Base-by-base conservation (phyloP, 495 filamentous ascomycete species). In the Xylaria telfairii region DNA sequence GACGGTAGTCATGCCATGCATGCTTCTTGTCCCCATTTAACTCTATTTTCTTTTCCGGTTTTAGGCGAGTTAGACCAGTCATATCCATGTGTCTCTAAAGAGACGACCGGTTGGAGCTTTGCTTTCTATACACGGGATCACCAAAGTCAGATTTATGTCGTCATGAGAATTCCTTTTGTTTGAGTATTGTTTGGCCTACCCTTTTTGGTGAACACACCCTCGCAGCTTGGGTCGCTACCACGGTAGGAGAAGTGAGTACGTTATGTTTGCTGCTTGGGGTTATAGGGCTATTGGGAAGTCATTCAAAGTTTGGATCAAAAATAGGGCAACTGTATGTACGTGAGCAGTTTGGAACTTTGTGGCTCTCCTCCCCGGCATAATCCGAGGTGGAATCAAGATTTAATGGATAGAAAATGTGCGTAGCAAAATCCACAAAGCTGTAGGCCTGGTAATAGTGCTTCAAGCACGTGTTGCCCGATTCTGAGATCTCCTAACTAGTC, bases 351-450 rank as follows among this genome's bases (percentile, higher is more conserved):
- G n/a, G 34, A 39, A 8, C 19, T 21, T 54, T 26, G 32, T 37
- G 26, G 44, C 34, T 66, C 47, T 66, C 28, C n/a, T 10, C 64
- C 19, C 28, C 13, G 13, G 1, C n/a, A 24, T 28, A n/a, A 21
- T 12, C 24, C 4, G 8, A 32, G 19, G n/a, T 47, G n/a, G 32
- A 53, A 54, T 4, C 24, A 53, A 7, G 21, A 34, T 5, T 66
- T 66, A 54, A 66, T 66, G n/a, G 64, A 49, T 51, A 54, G 4
- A 42, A n/a, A 41, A 28, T 34, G 64, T 66, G 41, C 1, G 64
- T 19, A 66, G 30, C 21, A 10, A 21, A 51, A 51, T 51, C 51
- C 28, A 32, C 62, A 4, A 12, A 30, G 32, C 30, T 37, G 32
- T 32, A 7, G 54, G 9, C 30, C 8, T 19, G 28, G 28, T 34